These are phyloP conservation scores for Lipomyces sp. DNA, from an alignment of 805 yeast species.

Conservation along the genomic window DNA sequence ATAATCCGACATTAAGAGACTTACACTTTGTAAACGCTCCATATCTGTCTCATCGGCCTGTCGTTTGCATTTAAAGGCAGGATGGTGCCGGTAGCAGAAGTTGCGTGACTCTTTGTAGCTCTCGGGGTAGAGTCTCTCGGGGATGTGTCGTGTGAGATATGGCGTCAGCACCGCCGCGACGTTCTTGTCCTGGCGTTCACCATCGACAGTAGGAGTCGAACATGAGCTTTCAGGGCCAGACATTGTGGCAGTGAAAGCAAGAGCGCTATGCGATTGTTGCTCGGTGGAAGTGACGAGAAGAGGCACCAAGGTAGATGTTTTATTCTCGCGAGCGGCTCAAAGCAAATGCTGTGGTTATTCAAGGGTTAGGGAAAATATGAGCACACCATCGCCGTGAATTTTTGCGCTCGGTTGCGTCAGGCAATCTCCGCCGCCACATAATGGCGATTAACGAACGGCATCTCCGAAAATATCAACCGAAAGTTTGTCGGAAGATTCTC, in stretches of 20 bases:
- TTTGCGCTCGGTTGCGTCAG: background rate
- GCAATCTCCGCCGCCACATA: background rate
- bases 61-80: conserved; percentile 76
- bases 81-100: conserved; percentile 92
- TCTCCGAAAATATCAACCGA: too few species aligned
- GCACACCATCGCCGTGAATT: background rate
- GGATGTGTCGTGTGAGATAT: conserved; percentile 35
- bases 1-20: conserved; percentile 41
- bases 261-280: background rate
- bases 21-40: conserved; percentile 60
- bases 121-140: conserved; percentile 33
- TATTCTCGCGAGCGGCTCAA: background rate
- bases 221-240: background rate
- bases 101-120: conserved; percentile 39
- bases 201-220: background rate
- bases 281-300: background rate
- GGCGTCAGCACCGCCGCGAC: conserved; percentile 29
- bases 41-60: conserved; percentile 66
- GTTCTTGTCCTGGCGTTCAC: background rate
- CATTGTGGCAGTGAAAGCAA: background rate
- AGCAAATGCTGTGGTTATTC: background rate
- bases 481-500: too few species aligned
- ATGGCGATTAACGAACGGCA: background rate
- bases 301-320: background rate
- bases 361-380: background rate